Evolutionary conservation across 345 rosid genomes (phyloP), one percentile per base, ranked within the genome.

Genomic region (Microcos paniculata): DNA sequence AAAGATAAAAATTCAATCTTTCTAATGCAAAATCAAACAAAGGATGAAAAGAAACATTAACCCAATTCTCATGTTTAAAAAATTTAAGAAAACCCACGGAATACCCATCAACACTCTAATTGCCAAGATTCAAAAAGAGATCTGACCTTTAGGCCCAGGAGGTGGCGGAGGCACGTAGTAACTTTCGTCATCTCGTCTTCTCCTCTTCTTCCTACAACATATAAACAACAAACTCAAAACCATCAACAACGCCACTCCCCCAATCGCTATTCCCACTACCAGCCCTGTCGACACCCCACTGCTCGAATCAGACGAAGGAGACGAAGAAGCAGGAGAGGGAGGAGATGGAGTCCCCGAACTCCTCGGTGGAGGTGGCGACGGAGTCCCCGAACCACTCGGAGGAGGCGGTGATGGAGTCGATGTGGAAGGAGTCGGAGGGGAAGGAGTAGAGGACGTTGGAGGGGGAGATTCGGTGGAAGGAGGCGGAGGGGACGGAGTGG

Each of bases 231-330:
- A 18, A 77, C 80, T 83, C 21, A 89, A 2, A 30, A 87, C 71
- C 43, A 82, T 63, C 72, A 92, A 81, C 35, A 85, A 0, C 26
- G 61, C 86, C 69, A 90, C 86, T 67, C 93, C 97, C 1, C 82
- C 97, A 15, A 92, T 76, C 23, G 90, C 94, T 21, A 90, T 71
- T 35, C 93, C 97, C 45, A 87, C 94, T 38, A 90, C 90, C 19
- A 89, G 72, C 70, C 90, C 93, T 10, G 91, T 86, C 35, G 93
- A 84, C 45, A 85, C 21, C 24, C 72, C 81, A 31, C 1, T 42
- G 43, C 56, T 30, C 24, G 78, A 64, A 53, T 45, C 78, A 18
- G 85, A 24, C 10, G 76, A 51, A 18, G 85, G 38, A 10, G 91
- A 38, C 13, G 76, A 51, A 18, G 85, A 43, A 13, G 91, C 26